Percentiles rank a stretch among this genome's conserved stretches.
Evolutionary conservation across 208 protist genomes (phyloP).

Genomic region (Borovskyia barvae): DNA sequence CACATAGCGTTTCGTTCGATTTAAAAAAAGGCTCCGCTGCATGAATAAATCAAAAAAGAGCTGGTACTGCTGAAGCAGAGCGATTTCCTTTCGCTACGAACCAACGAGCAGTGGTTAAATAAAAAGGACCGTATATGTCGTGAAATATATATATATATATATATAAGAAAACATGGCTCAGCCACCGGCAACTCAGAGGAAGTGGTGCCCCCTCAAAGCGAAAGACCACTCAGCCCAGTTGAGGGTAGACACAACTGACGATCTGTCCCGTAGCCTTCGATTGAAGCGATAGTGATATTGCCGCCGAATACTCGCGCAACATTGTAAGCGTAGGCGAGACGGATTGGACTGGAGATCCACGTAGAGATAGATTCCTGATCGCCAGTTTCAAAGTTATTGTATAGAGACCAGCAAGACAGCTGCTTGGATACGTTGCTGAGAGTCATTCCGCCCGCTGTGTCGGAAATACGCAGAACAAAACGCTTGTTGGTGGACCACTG

Average conservation of each 20-base stretch:
- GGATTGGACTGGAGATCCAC: constrained; percentile 65
- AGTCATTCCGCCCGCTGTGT: constrained; percentile 67
- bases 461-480: constrained; percentile 59
- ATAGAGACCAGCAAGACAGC: constrained; percentile 57
- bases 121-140: too few species aligned
- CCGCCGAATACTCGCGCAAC: constrained; percentile 53
- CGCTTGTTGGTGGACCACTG: constrained; percentile 42
- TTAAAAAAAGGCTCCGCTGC: too few species aligned
- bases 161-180: not conserved
- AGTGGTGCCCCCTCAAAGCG: constrained; percentile 2
- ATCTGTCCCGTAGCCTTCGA: constrained; percentile 78
- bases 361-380: constrained; percentile 16
- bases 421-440: constrained; percentile 29
- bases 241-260: constrained; percentile 56
- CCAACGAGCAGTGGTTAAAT: too few species aligned
- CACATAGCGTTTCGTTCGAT: too few species aligned
- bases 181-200: not conserved
- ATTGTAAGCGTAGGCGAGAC: constrained; percentile 58
- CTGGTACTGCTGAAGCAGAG: too few species aligned
- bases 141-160: not conserved
- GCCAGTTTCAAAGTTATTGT: constrained; percentile 26
- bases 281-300: constrained; percentile 50
- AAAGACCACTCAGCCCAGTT: constrained; percentile 27
- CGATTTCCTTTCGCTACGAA: too few species aligned
- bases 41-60: too few species aligned